Evolutionary conservation across 2,329 filamentous ascomycete species (phyloP), one percentile per base, ranked within the genome.

Genomic region (Hymenoscyphus fructigenus): DNA sequence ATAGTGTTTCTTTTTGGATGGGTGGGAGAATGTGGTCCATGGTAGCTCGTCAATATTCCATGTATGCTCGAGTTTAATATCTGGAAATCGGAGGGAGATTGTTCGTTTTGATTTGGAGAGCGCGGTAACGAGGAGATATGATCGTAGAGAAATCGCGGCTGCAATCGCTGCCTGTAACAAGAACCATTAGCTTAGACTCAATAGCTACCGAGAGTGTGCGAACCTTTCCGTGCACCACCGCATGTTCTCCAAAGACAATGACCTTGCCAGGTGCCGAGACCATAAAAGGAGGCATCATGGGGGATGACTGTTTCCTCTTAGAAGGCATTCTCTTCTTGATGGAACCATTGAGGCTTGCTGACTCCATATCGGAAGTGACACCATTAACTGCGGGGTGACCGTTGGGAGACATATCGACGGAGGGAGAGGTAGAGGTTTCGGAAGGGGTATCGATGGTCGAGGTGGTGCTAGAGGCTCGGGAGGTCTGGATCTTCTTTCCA

Each of bases 241-340:
- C 91, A 80, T 99, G 95, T 78, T 99, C 95, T 70, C 95, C 95
- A 79, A 94, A 98, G 61, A 98, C 92, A 77, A 99, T 99, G 75
- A 97, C 95, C 78, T 99, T 99, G 69, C 94, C 96, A 0, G 95
- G 95, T 2, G 96, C 94, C 17, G 95, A 98, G 64, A 98, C 93
- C 91, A 99, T 97, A 77, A 99, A 99, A 67, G 93, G 83, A 55
- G 94, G 93, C 79, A 95, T 87, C 86, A 89, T 86, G 3, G 87
- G 87, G 63, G 80, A 86, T 12, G 86, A 89, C 67, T 82, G 79
- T 71, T 86, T 88, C 75, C 86, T 84, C 59, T 79, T 76, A n/a
- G 64, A 7, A 10, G 34, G 29, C 36, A 55, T 29, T 53, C 59
- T 67, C 64, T 60, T 61, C 14, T 20, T 62, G 38, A 57, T 55